Conservation (phyloP, 176 grass and related monocot species). For the Aegilops speltoides region DNA sequence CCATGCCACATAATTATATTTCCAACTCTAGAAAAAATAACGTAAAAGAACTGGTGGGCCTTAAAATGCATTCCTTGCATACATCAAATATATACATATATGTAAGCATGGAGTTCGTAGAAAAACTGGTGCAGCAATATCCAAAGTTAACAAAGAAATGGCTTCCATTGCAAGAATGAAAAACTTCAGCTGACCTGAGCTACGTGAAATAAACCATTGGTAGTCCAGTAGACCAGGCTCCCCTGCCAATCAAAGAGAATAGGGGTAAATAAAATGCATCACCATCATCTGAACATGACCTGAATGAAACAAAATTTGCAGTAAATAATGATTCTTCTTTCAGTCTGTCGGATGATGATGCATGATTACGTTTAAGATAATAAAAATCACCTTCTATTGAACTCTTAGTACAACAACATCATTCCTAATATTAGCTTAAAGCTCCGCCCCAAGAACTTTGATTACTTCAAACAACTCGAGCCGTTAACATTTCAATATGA, state of each 20-base stretch:
- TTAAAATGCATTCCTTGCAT: constrained; percentile 4
- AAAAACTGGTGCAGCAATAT: constrained; percentile 32
- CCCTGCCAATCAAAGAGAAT: constrained; percentile 57
- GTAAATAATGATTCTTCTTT: background rate
- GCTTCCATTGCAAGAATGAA: constrained; percentile 18
- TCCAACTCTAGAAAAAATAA: constrained; percentile 1
- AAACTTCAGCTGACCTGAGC: constrained; percentile 53
- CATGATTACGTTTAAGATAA: background rate
- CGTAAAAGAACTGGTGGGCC: constrained; percentile 13
- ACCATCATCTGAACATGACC: background rate
- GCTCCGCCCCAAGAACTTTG: background rate
- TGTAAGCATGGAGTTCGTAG: background rate
- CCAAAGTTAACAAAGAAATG: constrained; percentile 23
- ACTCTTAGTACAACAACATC: constrained; percentile 7
- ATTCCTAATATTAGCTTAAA: constrained; percentile 12
- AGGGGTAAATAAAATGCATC: background rate
- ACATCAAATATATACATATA: constrained; percentile 6
- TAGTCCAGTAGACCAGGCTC: constrained; percentile 82
- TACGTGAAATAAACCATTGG: constrained; percentile 75
- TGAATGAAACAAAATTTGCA: constrained; percentile 26
- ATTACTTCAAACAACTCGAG: constrained; percentile 11
- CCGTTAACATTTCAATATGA: no score
- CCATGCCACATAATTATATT: background rate
- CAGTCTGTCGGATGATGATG: background rate
- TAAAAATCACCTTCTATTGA: background rate